Evolutionary conservation across 345 rosid species (phyloP).

Genomic region (Salix arbutifolia): DNA sequence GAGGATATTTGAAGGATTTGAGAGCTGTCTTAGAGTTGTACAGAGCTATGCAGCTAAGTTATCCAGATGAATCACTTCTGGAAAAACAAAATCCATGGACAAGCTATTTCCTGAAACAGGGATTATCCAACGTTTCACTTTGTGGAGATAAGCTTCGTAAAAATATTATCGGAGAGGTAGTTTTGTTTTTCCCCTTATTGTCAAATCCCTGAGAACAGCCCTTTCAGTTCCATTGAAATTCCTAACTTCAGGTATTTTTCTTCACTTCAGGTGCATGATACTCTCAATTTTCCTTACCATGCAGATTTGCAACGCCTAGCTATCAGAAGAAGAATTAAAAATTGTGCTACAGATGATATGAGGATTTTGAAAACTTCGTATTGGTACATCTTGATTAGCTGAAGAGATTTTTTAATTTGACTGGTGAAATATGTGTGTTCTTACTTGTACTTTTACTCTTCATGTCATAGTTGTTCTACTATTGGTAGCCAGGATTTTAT

Average conservation of each 20-base stretch:
- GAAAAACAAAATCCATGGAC: constrained; percentile 55
- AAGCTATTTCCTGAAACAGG: constrained; percentile 41
- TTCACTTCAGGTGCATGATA: constrained; percentile 57
- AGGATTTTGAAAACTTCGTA: constrained; percentile 56
- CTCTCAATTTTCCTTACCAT: constrained; percentile 48
- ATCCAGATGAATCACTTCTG: constrained; percentile 48
- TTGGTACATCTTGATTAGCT: constrained; percentile 34
- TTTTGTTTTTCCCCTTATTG: neutral
- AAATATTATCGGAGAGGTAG: constrained; percentile 43
- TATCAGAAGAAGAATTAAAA: constrained; percentile 56
- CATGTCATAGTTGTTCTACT: constrained; percentile 39
- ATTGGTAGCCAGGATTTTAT: constrained; percentile 43
- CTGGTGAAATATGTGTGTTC: neutral
- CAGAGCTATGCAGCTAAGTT: constrained; percentile 54
- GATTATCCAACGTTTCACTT: constrained; percentile 35
- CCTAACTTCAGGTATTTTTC: neutral
- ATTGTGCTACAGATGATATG: constrained; percentile 31
- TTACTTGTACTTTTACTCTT: constrained; percentile 3
- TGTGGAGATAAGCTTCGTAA: constrained; percentile 25
- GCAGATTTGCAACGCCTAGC: constrained; percentile 54
- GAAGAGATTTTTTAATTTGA: neutral
- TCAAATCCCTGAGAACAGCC: neutral
- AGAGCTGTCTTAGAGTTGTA: constrained; percentile 56
- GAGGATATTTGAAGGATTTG: constrained; percentile 53
- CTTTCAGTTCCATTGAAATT: neutral